Conservation (phyloP, 73 alveolate species). For the Paramecium pentaurelia region DNA sequence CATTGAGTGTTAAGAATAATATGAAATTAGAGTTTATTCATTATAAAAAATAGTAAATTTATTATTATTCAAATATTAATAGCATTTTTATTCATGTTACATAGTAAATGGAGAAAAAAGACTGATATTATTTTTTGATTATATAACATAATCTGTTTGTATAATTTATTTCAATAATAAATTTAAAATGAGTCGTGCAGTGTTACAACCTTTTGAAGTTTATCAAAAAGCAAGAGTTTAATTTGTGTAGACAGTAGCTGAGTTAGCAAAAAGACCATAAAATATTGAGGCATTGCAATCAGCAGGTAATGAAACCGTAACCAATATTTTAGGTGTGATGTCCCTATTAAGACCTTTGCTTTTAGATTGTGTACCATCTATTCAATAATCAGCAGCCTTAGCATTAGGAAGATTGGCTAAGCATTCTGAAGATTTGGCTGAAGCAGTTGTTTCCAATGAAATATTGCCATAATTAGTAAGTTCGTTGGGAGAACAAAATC, state of each 20-base stretch:
- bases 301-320: slow-evolving; percentile 73
- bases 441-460: slow-evolving; percentile 97
- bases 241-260: slow-evolving; percentile 99
- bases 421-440: slow-evolving; percentile 94
- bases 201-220: slow-evolving; percentile 95
- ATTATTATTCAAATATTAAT: background rate
- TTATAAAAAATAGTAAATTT: background rate
- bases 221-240: slow-evolving; percentile 98
- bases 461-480: slow-evolving; percentile 96
- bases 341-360: slow-evolving; percentile 97
- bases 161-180: background rate
- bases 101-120: background rate
- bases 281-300: slow-evolving; percentile 97
- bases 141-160: background rate
- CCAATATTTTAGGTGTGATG: slow-evolving; percentile 87
- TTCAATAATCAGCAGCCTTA: slow-evolving; percentile 99
- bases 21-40: background rate
- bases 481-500: slow-evolving; percentile 97
- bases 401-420: slow-evolving; percentile 99
- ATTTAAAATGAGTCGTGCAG: slow-evolving; percentile 89
- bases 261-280: slow-evolving; percentile 98
- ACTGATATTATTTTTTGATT: background rate
- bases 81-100: background rate
- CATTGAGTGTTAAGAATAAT: background rate
- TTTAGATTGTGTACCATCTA: slow-evolving; percentile 98